Conservation (phyloP, 106 monocot genomes). For the Phalaenopsis aphrodite region DNA sequence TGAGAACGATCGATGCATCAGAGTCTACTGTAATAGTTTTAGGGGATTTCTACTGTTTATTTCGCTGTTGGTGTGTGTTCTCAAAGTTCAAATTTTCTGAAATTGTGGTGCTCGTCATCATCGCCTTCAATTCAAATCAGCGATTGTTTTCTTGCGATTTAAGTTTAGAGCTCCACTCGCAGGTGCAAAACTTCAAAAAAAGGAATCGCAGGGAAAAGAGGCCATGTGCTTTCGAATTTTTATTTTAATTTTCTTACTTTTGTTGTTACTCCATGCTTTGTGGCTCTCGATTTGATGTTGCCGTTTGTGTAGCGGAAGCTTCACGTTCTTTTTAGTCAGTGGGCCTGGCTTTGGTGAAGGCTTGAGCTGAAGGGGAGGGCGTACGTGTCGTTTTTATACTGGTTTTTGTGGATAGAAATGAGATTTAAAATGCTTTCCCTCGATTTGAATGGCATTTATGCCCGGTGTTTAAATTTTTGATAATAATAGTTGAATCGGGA, state of each 20-base stretch:
- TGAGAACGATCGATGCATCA: background rate
- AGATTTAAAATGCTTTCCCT: too few species aligned
- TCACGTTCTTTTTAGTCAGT: background rate
- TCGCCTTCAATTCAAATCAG: constrained; percentile 1
- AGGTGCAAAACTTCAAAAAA: background rate
- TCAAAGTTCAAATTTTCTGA: too few species aligned
- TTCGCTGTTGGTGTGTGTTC: background rate
- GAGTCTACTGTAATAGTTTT: background rate
- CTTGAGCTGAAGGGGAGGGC: background rate
- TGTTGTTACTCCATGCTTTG: background rate
- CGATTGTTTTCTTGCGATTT: background rate
- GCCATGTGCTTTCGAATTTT: background rate
- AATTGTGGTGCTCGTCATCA: background rate
- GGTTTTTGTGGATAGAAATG: background rate
- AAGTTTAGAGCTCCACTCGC: background rate
- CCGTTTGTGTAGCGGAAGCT: constrained; percentile 1
- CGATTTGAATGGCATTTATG: too few species aligned
- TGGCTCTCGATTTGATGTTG: background rate
- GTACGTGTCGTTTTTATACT: background rate
- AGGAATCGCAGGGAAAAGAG: background rate
- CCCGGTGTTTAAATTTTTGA: too few species aligned
- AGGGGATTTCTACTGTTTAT: background rate
- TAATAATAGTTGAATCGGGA: too few species aligned
- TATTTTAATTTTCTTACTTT: background rate
- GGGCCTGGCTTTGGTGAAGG: background rate